Conservation (phyloP, 2,329 filamentous ascomycete genomes). For the Venturia pyrina region DNA sequence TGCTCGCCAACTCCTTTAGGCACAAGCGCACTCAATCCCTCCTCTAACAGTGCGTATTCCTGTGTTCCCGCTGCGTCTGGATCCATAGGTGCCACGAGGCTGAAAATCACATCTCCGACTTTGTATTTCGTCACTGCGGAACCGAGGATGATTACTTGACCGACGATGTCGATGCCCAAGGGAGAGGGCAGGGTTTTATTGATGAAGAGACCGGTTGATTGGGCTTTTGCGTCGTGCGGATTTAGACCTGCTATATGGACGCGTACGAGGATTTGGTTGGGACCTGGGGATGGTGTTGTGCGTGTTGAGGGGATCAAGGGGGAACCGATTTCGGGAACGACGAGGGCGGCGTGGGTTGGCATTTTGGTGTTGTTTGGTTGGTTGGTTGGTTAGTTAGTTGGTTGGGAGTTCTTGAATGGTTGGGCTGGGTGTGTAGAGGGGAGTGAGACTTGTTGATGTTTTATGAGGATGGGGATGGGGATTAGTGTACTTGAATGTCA, state of each 20-base stretch:
- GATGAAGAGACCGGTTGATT: not conserved
- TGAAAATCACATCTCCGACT: not conserved
- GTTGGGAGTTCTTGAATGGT: too few species aligned
- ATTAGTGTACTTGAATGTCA: too few species aligned
- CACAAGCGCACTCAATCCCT: not conserved
- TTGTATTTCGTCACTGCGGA: not conserved
- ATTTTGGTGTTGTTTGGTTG: too few species aligned
- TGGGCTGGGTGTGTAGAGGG: not conserved
- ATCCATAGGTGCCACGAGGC: not conserved
- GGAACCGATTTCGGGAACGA: not conserved
- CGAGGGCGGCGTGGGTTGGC: not conserved
- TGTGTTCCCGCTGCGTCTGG: not conserved
- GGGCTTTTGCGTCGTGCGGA: conserved; percentile 4
- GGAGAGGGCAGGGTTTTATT: not conserved
- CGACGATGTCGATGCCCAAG: not conserved
- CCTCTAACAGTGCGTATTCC: not conserved
- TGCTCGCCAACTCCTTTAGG: not conserved
- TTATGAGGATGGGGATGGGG: too few species aligned
- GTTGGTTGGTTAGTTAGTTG: too few species aligned
- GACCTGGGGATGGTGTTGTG: not conserved
- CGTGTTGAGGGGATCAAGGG: not conserved
- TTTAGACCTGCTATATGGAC: not conserved
- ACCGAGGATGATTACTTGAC: not conserved
- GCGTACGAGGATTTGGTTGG: not conserved
- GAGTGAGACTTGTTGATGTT: too few species aligned